Conservation (phyloP, 805 yeast genomes). For the Diddensiella transvaalensis region DNA sequence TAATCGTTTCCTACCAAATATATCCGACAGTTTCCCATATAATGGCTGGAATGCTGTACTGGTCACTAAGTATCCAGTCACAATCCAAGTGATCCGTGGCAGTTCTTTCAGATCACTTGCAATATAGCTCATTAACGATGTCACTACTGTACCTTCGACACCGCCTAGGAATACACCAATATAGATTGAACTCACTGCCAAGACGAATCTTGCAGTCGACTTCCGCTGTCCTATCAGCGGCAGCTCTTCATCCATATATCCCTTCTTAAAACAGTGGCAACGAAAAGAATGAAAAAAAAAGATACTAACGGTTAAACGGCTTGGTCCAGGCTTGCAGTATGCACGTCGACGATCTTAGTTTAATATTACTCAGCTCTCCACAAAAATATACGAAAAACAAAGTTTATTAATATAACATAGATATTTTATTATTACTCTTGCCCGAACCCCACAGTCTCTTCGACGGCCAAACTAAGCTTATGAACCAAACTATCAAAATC, state of each 20-base stretch:
- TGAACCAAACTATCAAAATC: conserved; percentile 81
- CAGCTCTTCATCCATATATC: too few relatives aligned
- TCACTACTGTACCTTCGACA: conserved; percentile 57
- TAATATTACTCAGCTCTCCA: too few relatives aligned
- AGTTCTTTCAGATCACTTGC: conserved; percentile 57
- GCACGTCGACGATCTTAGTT: too few relatives aligned
- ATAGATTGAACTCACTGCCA: conserved; percentile 24
- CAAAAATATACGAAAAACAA: background rate
- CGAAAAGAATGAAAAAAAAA: too few relatives aligned
- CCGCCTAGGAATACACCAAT: conserved; percentile 45
- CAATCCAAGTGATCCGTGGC: conserved; percentile 60
- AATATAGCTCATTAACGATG: conserved; percentile 55
- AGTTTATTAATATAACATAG: background rate
- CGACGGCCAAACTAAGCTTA: conserved; percentile 93
- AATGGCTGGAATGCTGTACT: conserved; percentile 72
- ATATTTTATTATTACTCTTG: conserved; percentile 59
- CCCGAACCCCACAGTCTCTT: conserved; percentile 98
- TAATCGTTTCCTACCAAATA: conserved; percentile 41
- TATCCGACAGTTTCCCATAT: conserved; percentile 67
- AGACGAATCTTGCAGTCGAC: background rate
- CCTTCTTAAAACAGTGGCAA: too few relatives aligned
- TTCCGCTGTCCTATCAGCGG: too few relatives aligned
- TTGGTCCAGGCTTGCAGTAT: too few relatives aligned
- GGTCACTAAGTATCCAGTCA: conserved; percentile 64
- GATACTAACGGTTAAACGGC: too few relatives aligned